Evolutionary conservation across 177 flowering plant genomes (phyloP).

Genomic region (Vitis hybrid): DNA sequence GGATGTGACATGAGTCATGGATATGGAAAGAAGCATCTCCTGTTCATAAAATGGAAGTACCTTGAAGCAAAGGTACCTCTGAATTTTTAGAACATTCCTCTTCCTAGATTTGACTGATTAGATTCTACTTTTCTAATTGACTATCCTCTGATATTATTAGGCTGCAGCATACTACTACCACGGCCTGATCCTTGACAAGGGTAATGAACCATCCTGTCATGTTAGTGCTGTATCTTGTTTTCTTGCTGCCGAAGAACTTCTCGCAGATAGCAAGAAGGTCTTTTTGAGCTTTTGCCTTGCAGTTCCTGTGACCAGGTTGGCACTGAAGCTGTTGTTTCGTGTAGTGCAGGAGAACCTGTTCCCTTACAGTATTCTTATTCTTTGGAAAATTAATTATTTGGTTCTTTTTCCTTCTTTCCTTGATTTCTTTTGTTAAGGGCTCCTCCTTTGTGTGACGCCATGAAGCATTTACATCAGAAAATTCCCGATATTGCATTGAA

Average conservation of each 20-base stretch:
- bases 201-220: constrained; percentile 65
- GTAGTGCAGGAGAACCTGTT: background rate
- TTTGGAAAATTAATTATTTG: background rate
- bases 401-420: background rate
- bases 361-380: background rate
- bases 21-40: constrained; percentile 64
- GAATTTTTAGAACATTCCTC: no score
- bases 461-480: constrained; percentile 80
- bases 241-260: constrained; percentile 81
- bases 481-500: constrained; percentile 80
- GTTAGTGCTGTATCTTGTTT: constrained; percentile 73
- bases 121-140: background rate
- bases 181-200: constrained; percentile 82
- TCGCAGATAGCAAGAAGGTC: constrained; percentile 77
- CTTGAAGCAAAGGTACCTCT: constrained; percentile 83
- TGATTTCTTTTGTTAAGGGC: constrained; percentile 34
- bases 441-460: constrained; percentile 85
- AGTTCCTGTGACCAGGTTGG: constrained; percentile 78
- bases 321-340: background rate
- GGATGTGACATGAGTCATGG: constrained; percentile 38
- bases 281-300: constrained; percentile 82
- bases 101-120: no score
- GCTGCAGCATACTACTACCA: constrained; percentile 95
- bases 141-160: constrained; percentile 31
- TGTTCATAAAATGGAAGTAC: constrained; percentile 89